phyloP scores from a whole-genome alignment of 169 alveolate genomes.

The Miamiensis avidus region DNA sequence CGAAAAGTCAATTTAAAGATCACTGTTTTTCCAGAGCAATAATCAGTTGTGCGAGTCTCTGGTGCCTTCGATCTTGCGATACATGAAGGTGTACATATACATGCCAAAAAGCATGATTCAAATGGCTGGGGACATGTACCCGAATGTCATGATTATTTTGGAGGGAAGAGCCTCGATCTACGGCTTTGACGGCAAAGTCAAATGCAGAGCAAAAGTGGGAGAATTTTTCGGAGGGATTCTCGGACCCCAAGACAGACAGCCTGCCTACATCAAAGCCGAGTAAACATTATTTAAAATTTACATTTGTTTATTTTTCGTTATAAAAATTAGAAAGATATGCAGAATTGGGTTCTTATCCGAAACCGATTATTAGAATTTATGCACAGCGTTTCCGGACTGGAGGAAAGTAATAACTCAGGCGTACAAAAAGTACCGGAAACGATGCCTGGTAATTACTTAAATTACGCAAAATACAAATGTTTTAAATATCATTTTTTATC shows the following conservation, averaged over 20 bases:
- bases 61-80: not conserved
- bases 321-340: not conserved
- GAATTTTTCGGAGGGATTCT: conserved; percentile 7
- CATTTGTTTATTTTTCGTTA: too few relatives aligned
- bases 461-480: too few relatives aligned
- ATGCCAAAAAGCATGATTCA: not conserved
- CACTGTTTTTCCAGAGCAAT: not conserved
- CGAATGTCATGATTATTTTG: not conserved
- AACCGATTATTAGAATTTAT: not conserved
- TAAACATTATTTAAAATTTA: too few relatives aligned
- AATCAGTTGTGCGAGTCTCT: not conserved
- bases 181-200: not conserved
- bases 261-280: not conserved
- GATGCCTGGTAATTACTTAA: not conserved
- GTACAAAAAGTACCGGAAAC: not conserved
- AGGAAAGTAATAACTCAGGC: too few relatives aligned
- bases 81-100: not conserved
- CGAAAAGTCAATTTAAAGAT: not conserved
- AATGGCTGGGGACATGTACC: not conserved
- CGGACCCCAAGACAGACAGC: not conserved
- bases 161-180: not conserved
- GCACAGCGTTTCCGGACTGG: not conserved
- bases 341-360: not conserved
- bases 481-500: too few relatives aligned
- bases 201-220: not conserved